phyloP scores from a whole-genome alignment of 441 rosid genomes.

The Syzygium malaccense region DNA sequence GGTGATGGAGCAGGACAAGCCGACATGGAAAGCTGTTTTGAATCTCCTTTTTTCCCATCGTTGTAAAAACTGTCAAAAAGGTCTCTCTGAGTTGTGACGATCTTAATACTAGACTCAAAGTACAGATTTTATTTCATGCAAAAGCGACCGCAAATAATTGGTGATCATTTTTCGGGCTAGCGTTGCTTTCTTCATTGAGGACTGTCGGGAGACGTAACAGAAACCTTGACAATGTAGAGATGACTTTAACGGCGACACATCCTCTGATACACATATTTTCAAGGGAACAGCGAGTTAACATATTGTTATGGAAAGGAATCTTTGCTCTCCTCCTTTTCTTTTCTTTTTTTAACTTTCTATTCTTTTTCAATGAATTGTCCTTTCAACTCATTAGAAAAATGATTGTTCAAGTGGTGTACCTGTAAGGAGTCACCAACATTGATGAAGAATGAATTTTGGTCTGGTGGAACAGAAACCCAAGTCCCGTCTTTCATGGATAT shows the following conservation, averaged over 20 bases:
- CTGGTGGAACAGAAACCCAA: constrained; percentile 7
- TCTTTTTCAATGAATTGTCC: background rate
- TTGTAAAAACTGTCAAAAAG: background rate
- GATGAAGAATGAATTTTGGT: constrained; percentile 10
- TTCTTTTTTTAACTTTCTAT: background rate
- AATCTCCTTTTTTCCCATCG: background rate
- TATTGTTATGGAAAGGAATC: background rate
- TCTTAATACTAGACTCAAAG: background rate
- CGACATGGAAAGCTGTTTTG: background rate
- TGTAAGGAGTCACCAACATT: constrained; percentile 10
- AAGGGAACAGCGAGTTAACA: background rate
- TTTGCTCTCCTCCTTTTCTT: background rate
- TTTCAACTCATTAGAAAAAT: background rate
- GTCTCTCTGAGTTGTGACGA: background rate
- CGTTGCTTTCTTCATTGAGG: background rate
- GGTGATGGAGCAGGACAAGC: background rate
- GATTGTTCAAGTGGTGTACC: background rate
- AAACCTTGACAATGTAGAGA: background rate
- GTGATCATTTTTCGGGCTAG: background rate
- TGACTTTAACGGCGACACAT: background rate
- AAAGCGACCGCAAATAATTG: background rate
- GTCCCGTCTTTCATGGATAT: constrained; percentile 6
- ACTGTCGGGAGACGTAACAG: background rate
- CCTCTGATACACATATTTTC: background rate
- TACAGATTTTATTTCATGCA: background rate